Evolutionary conservation across 768 basidiomycete genomes (phyloP).

Genomic region (Xanthoconium stramineum): DNA sequence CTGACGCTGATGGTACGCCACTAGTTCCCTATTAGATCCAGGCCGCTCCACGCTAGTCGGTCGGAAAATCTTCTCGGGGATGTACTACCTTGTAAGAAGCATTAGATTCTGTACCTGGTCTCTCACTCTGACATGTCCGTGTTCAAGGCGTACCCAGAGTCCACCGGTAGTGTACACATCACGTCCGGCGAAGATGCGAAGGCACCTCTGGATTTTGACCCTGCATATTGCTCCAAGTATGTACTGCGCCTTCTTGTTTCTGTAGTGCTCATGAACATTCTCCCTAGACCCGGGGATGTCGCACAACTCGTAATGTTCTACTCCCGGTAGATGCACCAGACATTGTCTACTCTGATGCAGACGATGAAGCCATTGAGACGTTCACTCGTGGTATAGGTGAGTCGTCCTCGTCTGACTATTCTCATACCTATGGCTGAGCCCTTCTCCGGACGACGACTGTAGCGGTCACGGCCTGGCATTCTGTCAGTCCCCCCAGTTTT

Average conservation of each 20-base stretch:
- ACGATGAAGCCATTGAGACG: conserved; percentile 32
- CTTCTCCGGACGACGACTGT: not conserved
- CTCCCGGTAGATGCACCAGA: conserved; percentile 27
- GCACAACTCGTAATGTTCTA: conserved; percentile 5
- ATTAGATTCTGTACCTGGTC: not conserved
- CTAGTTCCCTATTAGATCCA: conserved; percentile 26
- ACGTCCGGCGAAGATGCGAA: conserved; percentile 38
- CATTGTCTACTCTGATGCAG: conserved; percentile 33
- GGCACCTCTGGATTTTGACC: conserved; percentile 42
- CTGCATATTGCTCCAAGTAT: conserved; percentile 43
- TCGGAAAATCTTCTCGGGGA: conserved; percentile 27
- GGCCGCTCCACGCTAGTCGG: conserved; percentile 7
- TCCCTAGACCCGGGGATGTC: conserved; percentile 14
- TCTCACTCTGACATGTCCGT: not conserved
- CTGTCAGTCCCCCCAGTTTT: conserved; percentile 5
- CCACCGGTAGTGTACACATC: conserved; percentile 48
- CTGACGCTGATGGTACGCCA: not conserved
- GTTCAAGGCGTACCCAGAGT: conserved; percentile 41
- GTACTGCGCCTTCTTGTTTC: not conserved
- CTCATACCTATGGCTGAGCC: not conserved
- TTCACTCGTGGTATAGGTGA: conserved; percentile 20
- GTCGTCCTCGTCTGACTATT: not conserved
- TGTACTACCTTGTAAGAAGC: conserved; percentile 33
- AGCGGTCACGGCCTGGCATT: conserved; percentile 14
- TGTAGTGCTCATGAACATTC: not conserved